phyloP scores from a whole-genome alignment of 192 early-diverging fungal genomes.

The Coemansia sp. region DNA sequence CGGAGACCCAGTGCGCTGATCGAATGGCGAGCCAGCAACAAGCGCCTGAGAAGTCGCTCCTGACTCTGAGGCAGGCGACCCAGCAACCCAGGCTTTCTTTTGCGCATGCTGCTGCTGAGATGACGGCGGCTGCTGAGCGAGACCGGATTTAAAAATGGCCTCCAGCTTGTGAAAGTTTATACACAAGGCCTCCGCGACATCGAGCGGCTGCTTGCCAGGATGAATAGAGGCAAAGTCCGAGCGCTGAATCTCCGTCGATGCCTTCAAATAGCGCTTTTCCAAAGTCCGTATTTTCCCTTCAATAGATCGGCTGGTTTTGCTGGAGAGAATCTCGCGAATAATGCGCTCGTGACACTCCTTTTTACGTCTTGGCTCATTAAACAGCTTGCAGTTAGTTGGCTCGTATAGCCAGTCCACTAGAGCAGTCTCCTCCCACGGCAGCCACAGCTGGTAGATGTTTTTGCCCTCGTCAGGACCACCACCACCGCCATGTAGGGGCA shows the following conservation, averaged over 20 bases:
- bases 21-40: slow-evolving; percentile 1
- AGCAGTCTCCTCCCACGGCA: slow-evolving; percentile 50
- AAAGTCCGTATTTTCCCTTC: slow-evolving; percentile 56
- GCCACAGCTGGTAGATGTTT: slow-evolving; percentile 42
- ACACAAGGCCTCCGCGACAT: slow-evolving; percentile 44
- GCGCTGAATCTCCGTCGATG: slow-evolving; percentile 32
- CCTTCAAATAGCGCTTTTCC: slow-evolving; percentile 47
- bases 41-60: background rate
- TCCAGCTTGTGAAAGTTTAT: slow-evolving; percentile 47
- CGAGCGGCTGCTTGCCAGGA: slow-evolving; percentile 39
- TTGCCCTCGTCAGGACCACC: slow-evolving; percentile 22
- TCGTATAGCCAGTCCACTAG: slow-evolving; percentile 51
- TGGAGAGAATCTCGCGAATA: slow-evolving; percentile 44
- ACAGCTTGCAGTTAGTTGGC: slow-evolving; percentile 48
- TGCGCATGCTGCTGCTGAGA: slow-evolving; percentile 1
- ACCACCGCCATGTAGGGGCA: background rate
- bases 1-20: slow-evolving; percentile 1
- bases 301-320: slow-evolving; percentile 52
- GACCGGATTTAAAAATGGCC: slow-evolving; percentile 36
- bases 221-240: slow-evolving; percentile 32
- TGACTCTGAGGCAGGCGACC: slow-evolving; percentile 1
- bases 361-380: slow-evolving; percentile 51
- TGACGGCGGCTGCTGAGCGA: slow-evolving; percentile 4
- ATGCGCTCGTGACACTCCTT: slow-evolving; percentile 56
- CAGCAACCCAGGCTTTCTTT: slow-evolving; percentile 9